Base-by-base conservation (phyloP, 495 filamentous ascomycete species). In the Podospora anserina region DNA sequence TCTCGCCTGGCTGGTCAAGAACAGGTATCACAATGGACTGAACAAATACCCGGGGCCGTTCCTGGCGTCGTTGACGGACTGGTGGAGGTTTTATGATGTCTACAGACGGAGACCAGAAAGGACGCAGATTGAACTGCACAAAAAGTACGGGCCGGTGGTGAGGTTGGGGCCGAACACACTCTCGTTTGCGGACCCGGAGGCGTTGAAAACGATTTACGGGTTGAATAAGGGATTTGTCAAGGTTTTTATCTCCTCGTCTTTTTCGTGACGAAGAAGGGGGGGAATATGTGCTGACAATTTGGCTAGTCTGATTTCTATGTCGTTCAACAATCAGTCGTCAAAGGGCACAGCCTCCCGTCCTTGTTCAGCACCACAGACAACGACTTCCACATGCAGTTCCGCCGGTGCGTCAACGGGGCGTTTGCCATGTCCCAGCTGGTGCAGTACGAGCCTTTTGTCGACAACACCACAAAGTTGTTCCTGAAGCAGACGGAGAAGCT, bases 211-310 rank as follows among this genome's bases (percentile, higher is more conserved):
- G 7, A 94, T 95, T 30, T 95, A 94, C 73, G 89, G 92, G 1
- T 81, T 93, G 66, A 92, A 92, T 73, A 93, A 92, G 77, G 90
- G 90, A n/a, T 92, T 92, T 74, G 81, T 80, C 66, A 94, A 94
- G 84, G 89, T 91, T 68, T 77, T 19, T 65, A 32, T 54, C 28
- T 69, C 65, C 34, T 70, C 19, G n/a, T 58, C 55, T 58, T n/a
- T 18, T 20, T 58, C 5, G 20, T 20, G 4, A 32, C 7, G 4
- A 4, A 32, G 7, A 32, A 7, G 30, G 30, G 64, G 18, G 9
- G 20, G 16, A 13, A 9, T 54, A n/a, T 27, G 11, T 65, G n/a
- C 70, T 80, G n/a, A 79, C 64, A 49, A 11, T 19, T 7, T 34
- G n/a, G 11, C 32, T 68, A 91, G 89, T 90, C 89, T 55, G 86